Percentiles rank a stretch among this genome's conserved stretches.
phyloP scores from a whole-genome alignment of 495 filamentous ascomycete species.

The Penicillium maclennaniae region DNA sequence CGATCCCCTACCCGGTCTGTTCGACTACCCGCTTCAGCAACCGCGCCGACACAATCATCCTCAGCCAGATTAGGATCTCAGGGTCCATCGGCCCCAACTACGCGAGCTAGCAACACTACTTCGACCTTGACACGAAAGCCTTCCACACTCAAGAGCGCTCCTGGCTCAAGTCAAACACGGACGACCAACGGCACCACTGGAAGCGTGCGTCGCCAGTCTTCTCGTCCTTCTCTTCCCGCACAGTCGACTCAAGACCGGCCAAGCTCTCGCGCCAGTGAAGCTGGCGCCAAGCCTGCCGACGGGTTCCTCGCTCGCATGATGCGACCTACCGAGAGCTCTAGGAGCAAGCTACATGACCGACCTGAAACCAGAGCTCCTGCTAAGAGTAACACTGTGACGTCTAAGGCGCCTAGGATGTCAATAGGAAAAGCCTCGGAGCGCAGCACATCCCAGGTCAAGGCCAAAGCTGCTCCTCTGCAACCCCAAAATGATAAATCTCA shows the following conservation, averaged over 20 bases:
- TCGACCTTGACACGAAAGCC: slow-evolving; percentile 42
- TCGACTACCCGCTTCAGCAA: slow-evolving; percentile 57
- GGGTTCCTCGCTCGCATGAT: slow-evolving; percentile 89
- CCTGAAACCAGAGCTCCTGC: slow-evolving; percentile 43
- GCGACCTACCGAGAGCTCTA: slow-evolving; percentile 77
- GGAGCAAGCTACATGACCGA: slow-evolving; percentile 74
- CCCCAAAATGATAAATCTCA: slow-evolving; percentile 23
- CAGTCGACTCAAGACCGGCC: slow-evolving; percentile 37
- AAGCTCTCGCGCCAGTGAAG: slow-evolving; percentile 39
- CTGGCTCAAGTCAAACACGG: slow-evolving; percentile 15
- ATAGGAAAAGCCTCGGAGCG: slow-evolving; percentile 20
- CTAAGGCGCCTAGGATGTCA: slow-evolving; percentile 19
- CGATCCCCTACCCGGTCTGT: slow-evolving; percentile 64
- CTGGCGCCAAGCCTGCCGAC: slow-evolving; percentile 48
- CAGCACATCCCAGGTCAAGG: slow-evolving; percentile 17
- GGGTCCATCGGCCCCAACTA: slow-evolving; percentile 30
- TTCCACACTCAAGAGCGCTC: slow-evolving; percentile 34
- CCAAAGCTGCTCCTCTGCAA: slow-evolving; percentile 18
- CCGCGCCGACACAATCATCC: slow-evolving; percentile 60
- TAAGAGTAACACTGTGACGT: slow-evolving; percentile 18
- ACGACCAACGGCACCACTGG: slow-evolving; percentile 20
- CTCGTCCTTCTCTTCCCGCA: slow-evolving; percentile 38
- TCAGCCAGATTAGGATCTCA: slow-evolving; percentile 49
- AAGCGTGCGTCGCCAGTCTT: slow-evolving; percentile 33
- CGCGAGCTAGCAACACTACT: slow-evolving; percentile 37